Evolutionary conservation across 2,329 filamentous ascomycete genomes (phyloP).

Genomic region (Davidsoniella eucalypti): DNA sequence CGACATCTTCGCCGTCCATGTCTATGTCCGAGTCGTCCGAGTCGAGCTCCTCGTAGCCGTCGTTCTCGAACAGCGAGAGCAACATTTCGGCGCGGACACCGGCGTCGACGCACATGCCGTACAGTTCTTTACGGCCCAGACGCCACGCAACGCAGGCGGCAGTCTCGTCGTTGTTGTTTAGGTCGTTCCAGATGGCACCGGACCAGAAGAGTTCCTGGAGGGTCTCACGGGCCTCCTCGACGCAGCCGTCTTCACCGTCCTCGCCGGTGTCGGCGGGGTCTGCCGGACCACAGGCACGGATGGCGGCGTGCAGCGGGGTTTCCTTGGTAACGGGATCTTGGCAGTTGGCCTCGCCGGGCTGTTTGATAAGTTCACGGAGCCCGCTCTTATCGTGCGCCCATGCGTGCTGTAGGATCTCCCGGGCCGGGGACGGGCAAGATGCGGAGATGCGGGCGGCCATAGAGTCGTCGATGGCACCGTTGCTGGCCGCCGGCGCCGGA

Average conservation of each 20-base stretch:
- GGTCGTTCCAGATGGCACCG: conserved; percentile 94
- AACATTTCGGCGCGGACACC: conserved; percentile 83
- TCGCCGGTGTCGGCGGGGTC: conserved; percentile 16
- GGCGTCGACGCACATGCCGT: conserved; percentile 72
- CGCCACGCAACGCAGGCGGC: conserved; percentile 70
- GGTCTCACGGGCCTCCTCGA: conserved; percentile 48
- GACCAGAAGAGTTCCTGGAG: conserved; percentile 65
- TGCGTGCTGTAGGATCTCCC: conserved; percentile 35
- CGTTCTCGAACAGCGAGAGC: conserved; percentile 49
- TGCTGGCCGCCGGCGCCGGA: neutral
- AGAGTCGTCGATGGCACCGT: conserved; percentile 28
- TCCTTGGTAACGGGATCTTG: conserved; percentile 75
- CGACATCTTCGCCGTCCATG: conserved; percentile 20
- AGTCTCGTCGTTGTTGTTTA: conserved; percentile 74
- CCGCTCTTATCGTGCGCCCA: conserved; percentile 46
- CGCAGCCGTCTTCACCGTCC: conserved; percentile 23
- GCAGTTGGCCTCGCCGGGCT: conserved; percentile 48
- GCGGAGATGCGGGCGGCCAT: conserved; percentile 36
- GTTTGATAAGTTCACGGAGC: conserved; percentile 53
- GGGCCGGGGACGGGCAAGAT: conserved; percentile 33
- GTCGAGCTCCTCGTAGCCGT: conserved; percentile 59
- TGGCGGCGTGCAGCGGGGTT: conserved; percentile 77
- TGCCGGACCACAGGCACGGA: conserved; percentile 51
- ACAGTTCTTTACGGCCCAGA: conserved; percentile 53
- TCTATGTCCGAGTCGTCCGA: conserved; percentile 34